Evolutionary conservation across 177 flowering plant genomes (phyloP).

Genomic region (Vitis hybrid): DNA sequence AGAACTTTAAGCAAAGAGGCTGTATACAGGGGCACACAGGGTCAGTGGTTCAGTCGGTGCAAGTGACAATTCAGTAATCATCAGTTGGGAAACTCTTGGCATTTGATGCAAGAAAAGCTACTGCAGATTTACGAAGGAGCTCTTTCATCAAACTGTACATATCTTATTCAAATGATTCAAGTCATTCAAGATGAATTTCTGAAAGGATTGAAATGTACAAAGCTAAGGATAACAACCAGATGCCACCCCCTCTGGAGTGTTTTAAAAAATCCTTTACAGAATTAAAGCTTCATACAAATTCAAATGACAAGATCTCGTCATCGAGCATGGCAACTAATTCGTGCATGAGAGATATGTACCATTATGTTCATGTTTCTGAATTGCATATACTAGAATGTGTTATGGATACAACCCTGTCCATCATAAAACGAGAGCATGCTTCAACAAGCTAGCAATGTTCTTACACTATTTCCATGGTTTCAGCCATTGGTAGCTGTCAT

Average conservation of each 20-base stretch:
- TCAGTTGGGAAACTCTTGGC: slow-evolving; percentile 56
- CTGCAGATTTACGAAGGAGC: slow-evolving; percentile 67
- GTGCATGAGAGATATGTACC: slow-evolving; percentile 86
- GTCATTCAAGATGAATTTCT: slow-evolving; percentile 69
- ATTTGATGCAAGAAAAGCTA: slow-evolving; percentile 43
- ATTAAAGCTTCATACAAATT: slow-evolving; percentile 21
- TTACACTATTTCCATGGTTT: slow-evolving; percentile 76
- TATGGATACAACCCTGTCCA: slow-evolving; percentile 69
- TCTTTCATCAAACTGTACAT: slow-evolving; percentile 63
- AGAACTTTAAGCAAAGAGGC: too few relatives aligned
- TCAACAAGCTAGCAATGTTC: slow-evolving; percentile 80
- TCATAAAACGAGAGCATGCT: slow-evolving; percentile 68
- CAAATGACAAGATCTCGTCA: slow-evolving; percentile 20
- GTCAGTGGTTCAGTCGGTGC: too few relatives aligned
- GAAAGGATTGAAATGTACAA: slow-evolving; percentile 60
- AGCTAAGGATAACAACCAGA: slow-evolving; percentile 44
- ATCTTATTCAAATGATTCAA: slow-evolving; percentile 80
- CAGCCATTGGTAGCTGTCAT: slow-evolving; percentile 86
- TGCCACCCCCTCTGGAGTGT: slow-evolving; percentile 65
- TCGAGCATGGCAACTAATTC: slow-evolving; percentile 33
- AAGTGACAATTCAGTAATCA: too few relatives aligned
- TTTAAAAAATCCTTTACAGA: slow-evolving; percentile 44
- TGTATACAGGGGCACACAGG: too few relatives aligned
- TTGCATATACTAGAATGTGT: slow-evolving; percentile 22
- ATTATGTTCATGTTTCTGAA: slow-evolving; percentile 89